Evolutionary conservation across 139 green algal genomes (phyloP), one percentile per base, ranked within the genome.

Genomic region (Spirogloea muscicola): DNA sequence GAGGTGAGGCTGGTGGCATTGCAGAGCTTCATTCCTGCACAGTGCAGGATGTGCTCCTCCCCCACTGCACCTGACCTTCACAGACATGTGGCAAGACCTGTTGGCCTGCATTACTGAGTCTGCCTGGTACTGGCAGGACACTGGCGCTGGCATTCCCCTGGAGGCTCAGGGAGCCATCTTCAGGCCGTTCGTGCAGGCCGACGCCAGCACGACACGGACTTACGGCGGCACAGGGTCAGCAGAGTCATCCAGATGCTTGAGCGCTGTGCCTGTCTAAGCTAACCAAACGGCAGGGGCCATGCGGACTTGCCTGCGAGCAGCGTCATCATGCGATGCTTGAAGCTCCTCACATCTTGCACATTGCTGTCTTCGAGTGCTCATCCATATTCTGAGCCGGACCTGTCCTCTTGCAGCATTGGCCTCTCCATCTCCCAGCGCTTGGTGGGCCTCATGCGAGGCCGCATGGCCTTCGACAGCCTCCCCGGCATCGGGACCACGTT

Each of bases 161-260:
- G 31, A 61, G 58, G 62, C 62, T 31, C 62, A 71, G 62, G 39
- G 18, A 33, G 25, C 37, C n/a, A 67, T 71, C 38, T 71, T 71
- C 44, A 57, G 59, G 44, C 43, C 31, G 31, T 71, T 71, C 39
- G 44, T 58, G 44, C 62, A 71, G 62, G 62, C 62, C 9, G 62
- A 71, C 27, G 62, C 62, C n/a, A 71, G 62, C 44, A 71, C 31
- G 29, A 57, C 42, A 38, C 62, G 62, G 31, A 71, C 62, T 29
- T 38, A 71, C n/a, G 62, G 62, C 0, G 62, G 62, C 62, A 71
- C 62, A 18, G 62, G 70, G 33, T n/a, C n/a, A n/a, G 18, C 57
- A 18, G 57, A 13, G 57, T 13, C 13, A 65, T 18, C 57, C 21
- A n/a, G n/a, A n/a, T n/a, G n/a, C n/a, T n/a, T n/a, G n/a, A n/a